Base-by-base conservation (phyloP, 352 stramenopile species). In the Phytopythium chamaehyphon region DNA sequence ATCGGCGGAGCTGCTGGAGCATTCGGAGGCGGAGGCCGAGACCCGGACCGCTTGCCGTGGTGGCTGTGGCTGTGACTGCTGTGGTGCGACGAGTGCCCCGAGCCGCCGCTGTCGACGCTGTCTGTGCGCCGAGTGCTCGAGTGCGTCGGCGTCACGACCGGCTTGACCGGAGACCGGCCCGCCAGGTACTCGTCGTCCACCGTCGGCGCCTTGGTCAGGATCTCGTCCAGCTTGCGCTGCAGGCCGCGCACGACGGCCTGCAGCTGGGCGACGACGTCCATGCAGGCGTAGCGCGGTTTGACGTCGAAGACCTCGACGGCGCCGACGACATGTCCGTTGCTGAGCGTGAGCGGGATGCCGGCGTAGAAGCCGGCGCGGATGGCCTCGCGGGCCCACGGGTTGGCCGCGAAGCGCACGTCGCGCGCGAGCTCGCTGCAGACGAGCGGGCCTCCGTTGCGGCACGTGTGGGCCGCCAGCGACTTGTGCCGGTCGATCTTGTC, bases 321-420 rank as follows among this genome's bases (percentile, higher is more conserved):
- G 37, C 83, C 64, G 50, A 92, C 46, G 47, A 78, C 69, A 64
- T 85, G 61, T 40, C 80, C 73, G 37, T 69, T 69, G 36, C 50
- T 47, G 55, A 88, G 51, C 40, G 76, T 64, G 19, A 89, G 38
- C 10, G 83, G 82, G 39, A 86, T 86, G 36, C 79, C 83, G 1
- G 76, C 82, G 62, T 90, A 88, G 47, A 90, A 88, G 11, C 51
- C 47, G 19, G 64, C 62, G 15, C 64, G 60, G 1, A 73, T 54
- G 21, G 68, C 53, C 16, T 88, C 76, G 16, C 61, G 64, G 31
- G 64, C 55, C 50, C 47, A 71, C n/a, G 59, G 43, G 48, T 90
- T 93, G 39, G 64, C 61, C 4, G 63, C 56, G 33, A 88, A 88
- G 16, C 76, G 76, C 21, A 83, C 40, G 42, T 88, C 76, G 12